Base-by-base conservation (phyloP, 2,329 filamentous ascomycete genomes). In the Botryosphaeria dothidea region DNA sequence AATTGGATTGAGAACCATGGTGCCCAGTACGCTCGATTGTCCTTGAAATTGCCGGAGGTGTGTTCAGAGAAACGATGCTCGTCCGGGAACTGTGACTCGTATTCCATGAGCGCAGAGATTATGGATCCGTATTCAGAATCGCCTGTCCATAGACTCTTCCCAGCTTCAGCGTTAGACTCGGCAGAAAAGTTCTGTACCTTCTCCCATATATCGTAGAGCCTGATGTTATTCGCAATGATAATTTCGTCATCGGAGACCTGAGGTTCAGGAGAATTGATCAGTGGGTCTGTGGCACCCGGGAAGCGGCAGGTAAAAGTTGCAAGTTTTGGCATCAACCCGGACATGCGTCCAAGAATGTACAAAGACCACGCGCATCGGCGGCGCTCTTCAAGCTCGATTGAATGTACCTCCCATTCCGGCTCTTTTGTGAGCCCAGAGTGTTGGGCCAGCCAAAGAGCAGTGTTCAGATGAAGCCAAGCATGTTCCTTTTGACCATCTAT, bases 1-100 rank as follows among this genome's bases (percentile, higher is more conserved):
- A 85, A 81, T 66, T 86, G 84, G 36, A 82, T 79, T 51, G 84
- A 76, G 11, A 85, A 76, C 79, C 81, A 86, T 0, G 83, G 82
- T 0, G 80, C 82, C 83, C 83, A 86, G 66, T 85, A 85, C 46
- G 82, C 78, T 19, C 82, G 75, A 56, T 81, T 77, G 0, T 74
- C 69, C 64, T 82, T 76, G 3, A 86, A 70, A 5, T 80, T 77
- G 23, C 81, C 79, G 0, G 73, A 64, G 0, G 78, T 73, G 27
- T 78, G 75, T 19, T 83, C 77, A 0, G 75, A 80, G 66, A 84
- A 85, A 1, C 83, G 81, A 70, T 85, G 83, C 15, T 77, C 79
- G 19, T 81, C 78, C 1, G 83, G 83, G 67, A 85, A 80, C 1
- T 77, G 77, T 7, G 83, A 84, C 68, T 86, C 84, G 27, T 83